phyloP scores from a whole-genome alignment of 2,329 filamentous ascomycete genomes.

The Scedosporium minutisporum region DNA sequence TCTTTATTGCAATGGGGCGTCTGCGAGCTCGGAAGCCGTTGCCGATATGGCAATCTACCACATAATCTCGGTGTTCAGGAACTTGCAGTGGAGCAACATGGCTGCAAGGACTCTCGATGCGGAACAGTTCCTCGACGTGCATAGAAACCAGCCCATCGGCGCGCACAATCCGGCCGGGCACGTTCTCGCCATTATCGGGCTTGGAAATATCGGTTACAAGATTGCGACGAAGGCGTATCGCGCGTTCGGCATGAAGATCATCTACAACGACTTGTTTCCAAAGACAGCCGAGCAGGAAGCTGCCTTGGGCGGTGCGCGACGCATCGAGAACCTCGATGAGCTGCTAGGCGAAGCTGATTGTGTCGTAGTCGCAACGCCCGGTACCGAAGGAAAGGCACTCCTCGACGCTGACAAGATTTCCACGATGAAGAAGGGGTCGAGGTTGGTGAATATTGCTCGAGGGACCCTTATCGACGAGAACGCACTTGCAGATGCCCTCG shows the following conservation, averaged over 20 bases:
- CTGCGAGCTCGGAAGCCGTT: conserved; percentile 51
- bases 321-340: conserved; percentile 31
- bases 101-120: conserved; percentile 37
- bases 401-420: conserved; percentile 29
- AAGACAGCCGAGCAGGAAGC: conserved; percentile 30
- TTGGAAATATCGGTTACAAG: conserved; percentile 44
- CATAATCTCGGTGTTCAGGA: conserved; percentile 48
- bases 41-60: conserved; percentile 51
- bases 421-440: conserved; percentile 38
- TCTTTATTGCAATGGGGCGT: conserved; percentile 54
- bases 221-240: conserved; percentile 45
- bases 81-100: conserved; percentile 43
- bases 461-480: conserved; percentile 10
- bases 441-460: conserved; percentile 45
- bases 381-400: conserved; percentile 29
- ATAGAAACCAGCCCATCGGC: conserved; percentile 39
- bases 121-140: conserved; percentile 39
- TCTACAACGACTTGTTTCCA: conserved; percentile 39
- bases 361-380: conserved; percentile 40
- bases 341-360: conserved; percentile 38
- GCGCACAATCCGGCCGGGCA: conserved; percentile 47
- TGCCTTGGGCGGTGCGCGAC: conserved; percentile 32
- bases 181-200: conserved; percentile 47
- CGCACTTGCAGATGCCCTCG: conserved; percentile 11
- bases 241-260: conserved; percentile 48